Conservation (phyloP, 2,329 filamentous ascomycete genomes). For the Dryadomyces quercus-mongolicae region DNA sequence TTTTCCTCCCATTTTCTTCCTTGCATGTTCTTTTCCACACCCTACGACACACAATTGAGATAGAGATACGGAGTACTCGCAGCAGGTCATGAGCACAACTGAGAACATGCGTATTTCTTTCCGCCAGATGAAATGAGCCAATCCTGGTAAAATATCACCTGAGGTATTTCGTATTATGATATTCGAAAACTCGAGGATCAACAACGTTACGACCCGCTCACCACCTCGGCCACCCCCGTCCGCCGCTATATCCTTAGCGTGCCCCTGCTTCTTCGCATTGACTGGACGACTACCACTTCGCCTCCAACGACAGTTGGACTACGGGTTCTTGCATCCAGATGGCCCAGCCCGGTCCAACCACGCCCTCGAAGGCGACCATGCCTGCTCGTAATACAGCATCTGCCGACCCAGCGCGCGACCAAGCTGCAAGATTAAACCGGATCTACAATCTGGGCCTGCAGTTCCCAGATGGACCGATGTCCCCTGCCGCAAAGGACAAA, state of each 20-base stretch:
- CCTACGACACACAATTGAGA: too few species aligned
- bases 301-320: neutral
- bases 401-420: constrained; percentile 8
- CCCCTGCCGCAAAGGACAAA: constrained; percentile 11
- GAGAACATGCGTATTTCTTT: neutral
- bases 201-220: too few species aligned
- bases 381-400: neutral
- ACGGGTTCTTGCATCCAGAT: neutral
- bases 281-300: neutral
- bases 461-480: constrained; percentile 11
- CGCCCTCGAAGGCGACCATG: constrained; percentile 7
- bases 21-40: neutral
- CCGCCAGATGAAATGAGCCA: neutral
- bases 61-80: too few species aligned
- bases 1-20: neutral
- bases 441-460: constrained; percentile 17
- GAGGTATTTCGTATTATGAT: neutral
- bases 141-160: neutral
- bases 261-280: neutral
- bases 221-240: neutral
- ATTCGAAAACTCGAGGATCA: too few species aligned
- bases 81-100: too few species aligned
- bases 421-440: constrained; percentile 15
- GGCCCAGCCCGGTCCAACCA: neutral
- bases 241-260: neutral